Conservation (phyloP, 1,284 basidiomycete species). For the Ustilago vetiveriae region DNA sequence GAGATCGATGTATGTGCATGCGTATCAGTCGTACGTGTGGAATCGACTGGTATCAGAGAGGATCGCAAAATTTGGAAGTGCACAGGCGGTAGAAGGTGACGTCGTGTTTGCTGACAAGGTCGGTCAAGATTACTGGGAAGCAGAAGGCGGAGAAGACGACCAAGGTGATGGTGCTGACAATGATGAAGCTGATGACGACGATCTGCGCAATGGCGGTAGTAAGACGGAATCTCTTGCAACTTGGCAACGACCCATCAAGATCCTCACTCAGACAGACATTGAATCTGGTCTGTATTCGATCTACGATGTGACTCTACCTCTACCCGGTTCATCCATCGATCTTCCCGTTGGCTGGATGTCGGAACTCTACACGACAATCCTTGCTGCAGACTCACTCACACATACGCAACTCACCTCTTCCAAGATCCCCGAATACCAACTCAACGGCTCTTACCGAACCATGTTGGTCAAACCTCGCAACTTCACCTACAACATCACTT, state of each 20-base stretch:
- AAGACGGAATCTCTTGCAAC: conserved; percentile 30
- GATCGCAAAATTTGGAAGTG: conserved; percentile 79
- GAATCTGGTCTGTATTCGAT: conserved; percentile 76
- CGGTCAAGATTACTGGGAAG: conserved; percentile 24
- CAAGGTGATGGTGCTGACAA: conserved; percentile 7
- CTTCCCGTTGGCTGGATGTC: conserved; percentile 85
- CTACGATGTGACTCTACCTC: conserved; percentile 92
- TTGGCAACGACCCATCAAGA: conserved; percentile 74
- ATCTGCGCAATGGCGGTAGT: conserved; percentile 14
- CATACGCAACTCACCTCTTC: conserved; percentile 77
- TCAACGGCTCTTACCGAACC: conserved; percentile 90
- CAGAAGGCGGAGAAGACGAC: not conserved
- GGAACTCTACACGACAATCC: conserved; percentile 81
- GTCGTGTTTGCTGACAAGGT: conserved; percentile 62
- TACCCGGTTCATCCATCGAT: conserved; percentile 90
- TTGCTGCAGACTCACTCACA: conserved; percentile 85
- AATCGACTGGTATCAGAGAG: conserved; percentile 94
- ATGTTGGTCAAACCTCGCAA: conserved; percentile 85
- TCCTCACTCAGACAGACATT: conserved; percentile 79
- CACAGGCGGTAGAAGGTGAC: conserved; percentile 83
- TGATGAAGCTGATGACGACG: conserved; percentile 17
- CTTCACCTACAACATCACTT: conserved; percentile 80
- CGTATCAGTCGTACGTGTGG: conserved; percentile 99
- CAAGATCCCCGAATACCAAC: conserved; percentile 79
- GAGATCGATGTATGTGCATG: conserved; percentile 96